phyloP scores from a whole-genome alignment of 2,329 filamentous ascomycete species.

The Aspergillus novoparasiticus region DNA sequence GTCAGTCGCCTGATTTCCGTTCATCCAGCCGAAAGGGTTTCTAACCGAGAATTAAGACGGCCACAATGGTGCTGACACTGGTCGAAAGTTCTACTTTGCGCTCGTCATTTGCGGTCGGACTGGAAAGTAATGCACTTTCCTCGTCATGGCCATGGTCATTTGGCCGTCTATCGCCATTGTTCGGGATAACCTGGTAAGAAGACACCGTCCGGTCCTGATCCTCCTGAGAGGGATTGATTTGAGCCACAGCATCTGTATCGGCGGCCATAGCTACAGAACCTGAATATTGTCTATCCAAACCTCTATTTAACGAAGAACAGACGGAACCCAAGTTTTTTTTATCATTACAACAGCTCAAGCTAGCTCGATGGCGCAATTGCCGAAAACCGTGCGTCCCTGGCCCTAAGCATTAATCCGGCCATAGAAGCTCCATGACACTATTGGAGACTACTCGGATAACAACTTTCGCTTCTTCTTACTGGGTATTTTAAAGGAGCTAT shows the following conservation, averaged over 20 bases:
- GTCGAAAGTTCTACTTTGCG: conserved; percentile 12
- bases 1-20: not conserved
- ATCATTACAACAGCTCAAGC: not conserved
- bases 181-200: conserved; percentile 8
- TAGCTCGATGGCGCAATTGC: not conserved
- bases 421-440: not conserved
- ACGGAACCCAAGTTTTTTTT: not conserved
- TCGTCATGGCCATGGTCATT: conserved; percentile 7
- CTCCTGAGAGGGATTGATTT: not conserved
- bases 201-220: not conserved
- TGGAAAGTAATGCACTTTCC: conserved; percentile 1
- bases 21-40: not conserved
- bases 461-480: not conserved
- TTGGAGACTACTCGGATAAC: not conserved
- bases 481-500: not conserved
- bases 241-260: conserved; percentile 3
- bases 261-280: not conserved
- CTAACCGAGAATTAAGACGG: conserved; percentile 33
- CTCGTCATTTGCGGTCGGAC: not conserved
- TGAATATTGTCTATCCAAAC: not conserved
- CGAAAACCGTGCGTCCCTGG: not conserved
- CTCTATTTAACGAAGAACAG: not conserved
- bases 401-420: not conserved
- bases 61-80: conserved; percentile 28
- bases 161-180: not conserved